Conservation (phyloP, 768 basidiomycete genomes). For the Suillus clintonianus region DNA sequence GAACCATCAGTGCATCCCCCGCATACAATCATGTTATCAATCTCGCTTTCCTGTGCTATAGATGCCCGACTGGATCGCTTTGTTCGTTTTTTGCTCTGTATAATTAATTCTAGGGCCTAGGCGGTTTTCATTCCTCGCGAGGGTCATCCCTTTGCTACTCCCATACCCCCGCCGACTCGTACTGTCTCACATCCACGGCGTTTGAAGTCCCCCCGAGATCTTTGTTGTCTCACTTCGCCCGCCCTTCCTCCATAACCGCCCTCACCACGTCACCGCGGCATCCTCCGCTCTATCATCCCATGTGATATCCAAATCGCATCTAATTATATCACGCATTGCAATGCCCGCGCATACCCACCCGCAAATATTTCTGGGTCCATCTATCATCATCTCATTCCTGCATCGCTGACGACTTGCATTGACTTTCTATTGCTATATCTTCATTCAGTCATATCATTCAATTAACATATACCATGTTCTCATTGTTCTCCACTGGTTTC, state of each 20-base stretch:
- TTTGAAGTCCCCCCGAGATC: neutral
- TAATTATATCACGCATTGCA: neutral
- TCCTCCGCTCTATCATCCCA: neutral
- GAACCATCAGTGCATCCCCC: conserved; percentile 10
- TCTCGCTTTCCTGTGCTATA: neutral
- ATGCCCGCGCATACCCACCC: neutral
- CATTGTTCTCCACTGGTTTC: neutral
- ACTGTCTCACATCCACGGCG: neutral
- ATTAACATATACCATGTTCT: neutral
- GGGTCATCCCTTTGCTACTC: neutral
- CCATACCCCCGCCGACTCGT: neutral
- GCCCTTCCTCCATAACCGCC: neutral
- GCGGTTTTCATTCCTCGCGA: neutral
- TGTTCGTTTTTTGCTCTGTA: neutral
- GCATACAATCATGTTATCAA: conserved; percentile 8
- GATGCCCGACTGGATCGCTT: conserved; percentile 4
- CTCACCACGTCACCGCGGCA: neutral
- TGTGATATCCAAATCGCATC: conserved; percentile 1
- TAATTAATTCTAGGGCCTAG: neutral
- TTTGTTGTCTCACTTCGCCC: neutral
- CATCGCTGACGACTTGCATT: neutral
- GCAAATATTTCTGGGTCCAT: neutral
- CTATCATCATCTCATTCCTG: neutral
- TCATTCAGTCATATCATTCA: conserved; percentile 1
- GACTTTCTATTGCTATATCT: neutral